These are phyloP conservation scores for Aureobasidium pullulans DNA, from an alignment of 2,329 filamentous ascomycete species.

Conservation along the genomic window DNA sequence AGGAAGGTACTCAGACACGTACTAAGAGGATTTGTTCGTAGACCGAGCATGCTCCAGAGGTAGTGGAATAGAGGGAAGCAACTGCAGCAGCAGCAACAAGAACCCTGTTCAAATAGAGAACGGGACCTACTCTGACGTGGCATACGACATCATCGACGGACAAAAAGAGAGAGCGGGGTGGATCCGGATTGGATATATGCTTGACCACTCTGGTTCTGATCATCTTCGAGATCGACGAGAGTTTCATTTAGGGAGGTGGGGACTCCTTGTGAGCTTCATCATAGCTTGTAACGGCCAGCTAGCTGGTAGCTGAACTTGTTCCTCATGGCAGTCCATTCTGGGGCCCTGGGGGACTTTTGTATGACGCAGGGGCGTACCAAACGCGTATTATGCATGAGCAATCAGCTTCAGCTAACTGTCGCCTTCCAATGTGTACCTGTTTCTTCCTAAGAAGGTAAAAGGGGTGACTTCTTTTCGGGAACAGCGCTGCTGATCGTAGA, in stretches of 20 bases:
- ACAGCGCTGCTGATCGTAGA: neutral
- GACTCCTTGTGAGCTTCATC: neutral
- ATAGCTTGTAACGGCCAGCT: slow-evolving; percentile 5
- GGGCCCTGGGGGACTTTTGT: neutral
- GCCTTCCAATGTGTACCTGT: neutral
- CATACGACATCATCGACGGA: neutral
- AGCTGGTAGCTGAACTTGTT: neutral
- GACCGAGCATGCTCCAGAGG: slow-evolving; percentile 8
- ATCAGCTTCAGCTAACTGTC: neutral
- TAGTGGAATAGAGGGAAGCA: neutral
- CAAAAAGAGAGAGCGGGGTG: neutral
- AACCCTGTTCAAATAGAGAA: neutral
- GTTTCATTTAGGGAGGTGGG: neutral
- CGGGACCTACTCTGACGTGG: neutral
- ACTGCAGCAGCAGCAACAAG: slow-evolving; percentile 1
- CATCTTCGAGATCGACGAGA: neutral
- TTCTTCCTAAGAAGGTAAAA: neutral
- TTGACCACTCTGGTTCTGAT: neutral
- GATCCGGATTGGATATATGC: neutral
- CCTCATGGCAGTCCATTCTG: neutral
- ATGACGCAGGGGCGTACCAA: neutral
- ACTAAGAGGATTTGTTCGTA: slow-evolving; percentile 2
- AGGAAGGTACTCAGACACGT: neutral
- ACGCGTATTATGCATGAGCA: neutral
- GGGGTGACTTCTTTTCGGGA: neutral